A percentile compares a stretch with the other conserved stretches of the same genome.
Evolutionary conservation across 208 protist genomes (phyloP).

Genomic region (Leishmania tarentolae): DNA sequence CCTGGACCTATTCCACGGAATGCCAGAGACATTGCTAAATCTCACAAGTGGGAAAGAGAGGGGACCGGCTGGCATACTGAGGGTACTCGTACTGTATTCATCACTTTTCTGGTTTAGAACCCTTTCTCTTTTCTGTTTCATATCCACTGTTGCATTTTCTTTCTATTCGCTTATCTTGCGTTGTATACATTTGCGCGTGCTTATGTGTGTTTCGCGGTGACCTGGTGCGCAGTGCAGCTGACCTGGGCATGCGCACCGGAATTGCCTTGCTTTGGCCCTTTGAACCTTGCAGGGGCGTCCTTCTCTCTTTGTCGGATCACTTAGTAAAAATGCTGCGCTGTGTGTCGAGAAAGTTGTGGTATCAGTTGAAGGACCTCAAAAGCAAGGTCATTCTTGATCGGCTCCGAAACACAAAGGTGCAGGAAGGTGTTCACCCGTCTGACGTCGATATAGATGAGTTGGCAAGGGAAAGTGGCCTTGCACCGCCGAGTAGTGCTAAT

Average conservation of each 20-base stretch:
- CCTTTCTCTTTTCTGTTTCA: neutral
- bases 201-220: neutral
- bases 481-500: conserved; percentile 18
- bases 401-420: conserved; percentile 27
- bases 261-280: neutral
- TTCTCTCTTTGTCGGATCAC: neutral
- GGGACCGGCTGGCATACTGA: neutral
- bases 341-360: conserved; percentile 12
- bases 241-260: neutral
- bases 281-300: neutral
- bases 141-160: neutral
- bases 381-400: conserved; percentile 26
- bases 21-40: too few species aligned
- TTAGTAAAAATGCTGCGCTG: conserved; percentile 18
- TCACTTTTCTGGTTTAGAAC: neutral
- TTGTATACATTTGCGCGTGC: neutral
- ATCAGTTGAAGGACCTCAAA: conserved; percentile 34
- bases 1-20: neutral
- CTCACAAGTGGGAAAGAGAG: neutral
- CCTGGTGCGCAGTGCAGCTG: neutral
- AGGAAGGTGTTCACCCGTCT: conserved; percentile 25
- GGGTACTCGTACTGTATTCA: neutral
- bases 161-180: neutral
- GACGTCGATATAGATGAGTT: conserved; percentile 53
- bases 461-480: conserved; percentile 40